Evolutionary conservation across 345 rosid species (phyloP), one percentile per base, ranked within the genome.

Genomic region (Eucalyptus virginea): DNA sequence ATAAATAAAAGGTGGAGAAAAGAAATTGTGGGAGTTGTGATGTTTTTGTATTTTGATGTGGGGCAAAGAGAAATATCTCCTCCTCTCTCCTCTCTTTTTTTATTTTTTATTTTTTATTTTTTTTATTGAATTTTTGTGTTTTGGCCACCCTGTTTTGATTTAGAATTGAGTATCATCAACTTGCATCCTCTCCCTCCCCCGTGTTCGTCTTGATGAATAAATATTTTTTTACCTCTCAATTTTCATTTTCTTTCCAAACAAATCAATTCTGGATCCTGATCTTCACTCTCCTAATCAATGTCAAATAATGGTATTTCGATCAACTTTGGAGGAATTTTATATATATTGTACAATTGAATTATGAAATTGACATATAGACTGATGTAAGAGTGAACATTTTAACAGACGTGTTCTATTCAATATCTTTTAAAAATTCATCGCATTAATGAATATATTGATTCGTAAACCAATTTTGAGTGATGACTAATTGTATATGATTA

Each of bases 371-470:
- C 24, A 52, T 52, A 52, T 52, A 52, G 0, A 52, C 0, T 19
- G 1, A 19, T 52, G 2, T 52, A 19, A 52, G 58, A 52, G 58
- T 1, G 1, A 52, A 52, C 58, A 52, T 52, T 52, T 52, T 11
- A 8, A 3, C 0, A 0, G 0, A 19, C 0, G 11, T 2, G 2
- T 52, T 52, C 5, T 52, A 52, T 52, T 52, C 26, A 52, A 21
- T 52, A 8, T 19, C 11, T 52, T 1, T 2, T 52, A 21, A 21
- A 52, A 21, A 21, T 52, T 52, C 2, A 52, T 21, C 0, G 0
- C 58, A 21, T 52, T 52, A 21, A 2, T 2, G 26, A 52, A 52
- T 52, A 52, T 19, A 52, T 52, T 0, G 5, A 52, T 52, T 52
- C 0, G 1, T 52, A 21, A 26, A 52, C 11, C 26, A 52, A 52